Evolutionary conservation across 1,284 basidiomycete genomes (phyloP).

Genomic region (Ceratobasidium sp.): DNA sequence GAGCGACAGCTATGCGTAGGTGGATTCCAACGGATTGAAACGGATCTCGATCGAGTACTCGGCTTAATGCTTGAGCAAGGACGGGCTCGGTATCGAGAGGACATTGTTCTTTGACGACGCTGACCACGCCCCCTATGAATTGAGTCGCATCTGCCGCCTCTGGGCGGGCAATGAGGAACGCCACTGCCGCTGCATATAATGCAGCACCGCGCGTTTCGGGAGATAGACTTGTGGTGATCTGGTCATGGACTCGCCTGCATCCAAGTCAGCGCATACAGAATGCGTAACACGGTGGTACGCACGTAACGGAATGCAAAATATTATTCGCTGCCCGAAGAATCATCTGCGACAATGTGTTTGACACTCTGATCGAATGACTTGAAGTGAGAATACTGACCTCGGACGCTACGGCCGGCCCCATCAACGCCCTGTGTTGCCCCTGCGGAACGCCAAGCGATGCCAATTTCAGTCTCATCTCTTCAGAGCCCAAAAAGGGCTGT

Average conservation of each 20-base stretch:
- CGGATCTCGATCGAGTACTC: constrained; percentile 17
- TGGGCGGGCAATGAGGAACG: constrained; percentile 4
- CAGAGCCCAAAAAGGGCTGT: constrained; percentile 48
- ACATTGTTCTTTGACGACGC: constrained; percentile 31
- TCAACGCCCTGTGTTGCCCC: constrained; percentile 42
- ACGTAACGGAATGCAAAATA: constrained; percentile 45
- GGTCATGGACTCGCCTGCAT: constrained; percentile 5
- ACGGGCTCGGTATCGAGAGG: constrained; percentile 34
- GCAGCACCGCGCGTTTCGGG: constrained; percentile 2
- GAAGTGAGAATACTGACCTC: constrained; percentile 40
- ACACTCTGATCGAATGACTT: background rate
- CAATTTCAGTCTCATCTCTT: constrained; percentile 49
- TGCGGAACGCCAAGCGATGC: constrained; percentile 46
- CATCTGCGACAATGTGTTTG: constrained; percentile 48
- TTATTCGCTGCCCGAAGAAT: constrained; percentile 53
- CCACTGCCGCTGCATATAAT: constrained; percentile 9
- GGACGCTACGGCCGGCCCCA: constrained; percentile 47
- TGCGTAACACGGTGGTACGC: constrained; percentile 44
- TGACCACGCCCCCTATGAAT: constrained; percentile 28
- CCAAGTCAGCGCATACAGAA: background rate
- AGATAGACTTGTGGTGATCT: background rate
- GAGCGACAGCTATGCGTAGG: background rate
- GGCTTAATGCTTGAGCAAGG: constrained; percentile 28
- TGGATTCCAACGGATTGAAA: constrained; percentile 1
- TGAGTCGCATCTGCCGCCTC: constrained; percentile 16